These are phyloP conservation scores for Xylaria multiplex DNA, from an alignment of 2,329 filamentous ascomycete genomes.

Conservation along the genomic window DNA sequence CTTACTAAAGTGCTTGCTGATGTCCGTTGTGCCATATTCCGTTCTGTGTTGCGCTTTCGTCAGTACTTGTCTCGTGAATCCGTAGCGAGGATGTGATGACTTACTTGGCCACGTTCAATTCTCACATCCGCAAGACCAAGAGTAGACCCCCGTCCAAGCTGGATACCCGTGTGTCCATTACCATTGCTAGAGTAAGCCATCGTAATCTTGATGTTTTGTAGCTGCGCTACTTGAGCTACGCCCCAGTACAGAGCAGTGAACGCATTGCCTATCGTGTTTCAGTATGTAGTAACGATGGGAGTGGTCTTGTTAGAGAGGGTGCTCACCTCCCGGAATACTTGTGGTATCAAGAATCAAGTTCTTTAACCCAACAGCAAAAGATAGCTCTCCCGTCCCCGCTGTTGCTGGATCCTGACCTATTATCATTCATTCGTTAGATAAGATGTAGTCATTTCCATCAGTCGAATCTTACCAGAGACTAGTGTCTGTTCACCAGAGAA, in stretches of 20 bases:
- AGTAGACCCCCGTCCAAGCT: slow-evolving; percentile 54
- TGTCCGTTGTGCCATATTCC: slow-evolving; percentile 57
- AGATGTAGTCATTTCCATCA: neutral
- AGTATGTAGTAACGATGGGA: slow-evolving; percentile 12
- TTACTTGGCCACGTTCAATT: slow-evolving; percentile 53
- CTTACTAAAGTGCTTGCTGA: slow-evolving; percentile 54
- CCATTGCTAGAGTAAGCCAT: slow-evolving; percentile 52
- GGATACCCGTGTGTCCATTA: slow-evolving; percentile 55
- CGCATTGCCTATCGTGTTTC: slow-evolving; percentile 41
- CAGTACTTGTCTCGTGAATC: neutral
- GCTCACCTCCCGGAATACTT: slow-evolving; percentile 48
- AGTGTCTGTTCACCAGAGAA: slow-evolving; percentile 51
- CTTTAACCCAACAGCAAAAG: slow-evolving; percentile 56
- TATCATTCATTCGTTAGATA: slow-evolving; percentile 29
- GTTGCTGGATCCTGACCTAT: slow-evolving; percentile 52
- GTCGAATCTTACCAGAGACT: slow-evolving; percentile 46
- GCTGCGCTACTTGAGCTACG: slow-evolving; percentile 56
- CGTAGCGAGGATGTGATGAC: slow-evolving; percentile 1
- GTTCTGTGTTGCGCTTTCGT: slow-evolving; percentile 46
- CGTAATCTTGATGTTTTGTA: slow-evolving; percentile 56
- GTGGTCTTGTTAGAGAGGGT: neutral
- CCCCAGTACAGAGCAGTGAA: slow-evolving; percentile 58
- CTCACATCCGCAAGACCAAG: slow-evolving; percentile 55
- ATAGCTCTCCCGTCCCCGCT: slow-evolving; percentile 51
- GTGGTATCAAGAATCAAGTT: slow-evolving; percentile 58